Evolutionary conservation across 2,329 filamentous ascomycete species (phyloP).

Genomic region (Paracamarosporium sp.): DNA sequence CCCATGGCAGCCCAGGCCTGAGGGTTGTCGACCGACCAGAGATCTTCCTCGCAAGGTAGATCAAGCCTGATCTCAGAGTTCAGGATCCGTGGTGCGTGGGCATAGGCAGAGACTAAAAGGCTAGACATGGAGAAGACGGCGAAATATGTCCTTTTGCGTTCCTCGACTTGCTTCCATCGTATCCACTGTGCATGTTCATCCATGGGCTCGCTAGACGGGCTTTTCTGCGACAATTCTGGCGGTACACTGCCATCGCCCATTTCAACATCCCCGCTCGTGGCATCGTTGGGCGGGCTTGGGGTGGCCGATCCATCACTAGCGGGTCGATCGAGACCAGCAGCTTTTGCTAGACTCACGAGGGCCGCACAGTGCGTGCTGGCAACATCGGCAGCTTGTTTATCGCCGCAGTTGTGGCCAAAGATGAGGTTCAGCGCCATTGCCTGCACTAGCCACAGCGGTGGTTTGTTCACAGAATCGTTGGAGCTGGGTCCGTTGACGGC

Average conservation of each 20-base stretch:
- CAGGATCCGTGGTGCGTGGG: slow-evolving; percentile 86
- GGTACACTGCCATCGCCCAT: slow-evolving; percentile 57
- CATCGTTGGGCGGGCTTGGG: slow-evolving; percentile 28
- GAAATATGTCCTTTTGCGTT: slow-evolving; percentile 91
- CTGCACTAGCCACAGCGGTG: slow-evolving; percentile 93
- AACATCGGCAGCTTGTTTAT: slow-evolving; percentile 89
- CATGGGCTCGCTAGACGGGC: slow-evolving; percentile 54
- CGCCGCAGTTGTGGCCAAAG: slow-evolving; percentile 92
- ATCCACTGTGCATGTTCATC: slow-evolving; percentile 80
- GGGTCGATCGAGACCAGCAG: slow-evolving; percentile 76
- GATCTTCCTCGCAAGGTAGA: slow-evolving; percentile 89
- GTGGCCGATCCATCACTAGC: slow-evolving; percentile 26
- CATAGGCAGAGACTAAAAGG: slow-evolving; percentile 88
- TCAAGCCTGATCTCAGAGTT: slow-evolving; percentile 93
- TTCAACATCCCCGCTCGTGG: slow-evolving; percentile 62
- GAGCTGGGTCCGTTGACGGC: slow-evolving; percentile 61
- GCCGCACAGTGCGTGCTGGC: slow-evolving; percentile 91
- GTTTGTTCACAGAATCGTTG: slow-evolving; percentile 69
- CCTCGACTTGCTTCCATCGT: slow-evolving; percentile 85
- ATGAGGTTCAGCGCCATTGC: slow-evolving; percentile 96
- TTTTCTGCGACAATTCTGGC: slow-evolving; percentile 25
- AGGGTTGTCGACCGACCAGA: slow-evolving; percentile 85
- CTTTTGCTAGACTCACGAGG: slow-evolving; percentile 86
- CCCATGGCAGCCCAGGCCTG: slow-evolving; percentile 81
- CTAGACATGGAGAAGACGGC: slow-evolving; percentile 91